Percentiles rank a stretch among this genome's conserved stretches.
phyloP scores from a whole-genome alignment of 2,329 filamentous ascomycete genomes.

The Cyphellophora europaea region DNA sequence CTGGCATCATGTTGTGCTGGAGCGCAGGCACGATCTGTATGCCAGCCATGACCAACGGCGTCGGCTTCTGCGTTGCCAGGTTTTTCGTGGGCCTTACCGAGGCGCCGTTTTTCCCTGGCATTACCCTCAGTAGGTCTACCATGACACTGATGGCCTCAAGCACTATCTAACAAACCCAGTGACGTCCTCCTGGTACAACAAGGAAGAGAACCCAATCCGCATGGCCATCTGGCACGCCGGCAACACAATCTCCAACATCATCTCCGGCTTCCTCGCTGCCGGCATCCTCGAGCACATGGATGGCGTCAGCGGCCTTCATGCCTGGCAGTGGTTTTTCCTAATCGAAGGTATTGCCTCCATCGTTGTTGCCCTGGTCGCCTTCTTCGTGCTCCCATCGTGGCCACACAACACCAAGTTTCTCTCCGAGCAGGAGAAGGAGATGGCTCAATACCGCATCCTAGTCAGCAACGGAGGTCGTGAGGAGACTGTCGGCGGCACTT shows the following conservation, averaged over 20 bases:
- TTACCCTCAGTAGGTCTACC: slow-evolving; percentile 11
- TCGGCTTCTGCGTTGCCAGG: slow-evolving; percentile 29
- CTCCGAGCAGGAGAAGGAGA: slow-evolving; percentile 27
- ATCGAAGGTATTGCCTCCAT: slow-evolving; percentile 56
- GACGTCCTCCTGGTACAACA: slow-evolving; percentile 40
- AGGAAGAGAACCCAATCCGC: slow-evolving; percentile 32
- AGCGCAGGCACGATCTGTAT: slow-evolving; percentile 25
- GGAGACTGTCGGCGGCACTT: slow-evolving; percentile 7
- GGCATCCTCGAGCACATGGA: slow-evolving; percentile 32
- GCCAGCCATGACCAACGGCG: slow-evolving; percentile 29
- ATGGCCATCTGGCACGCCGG: slow-evolving; percentile 40
- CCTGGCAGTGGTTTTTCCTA: slow-evolving; percentile 57
- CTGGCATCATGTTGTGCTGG: slow-evolving; percentile 23
- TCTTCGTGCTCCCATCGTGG: slow-evolving; percentile 37
- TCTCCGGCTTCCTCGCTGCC: slow-evolving; percentile 36
- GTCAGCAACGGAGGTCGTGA: slow-evolving; percentile 3
- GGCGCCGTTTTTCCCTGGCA: slow-evolving; percentile 48
- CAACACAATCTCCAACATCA: slow-evolving; percentile 37
- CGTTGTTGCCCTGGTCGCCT: slow-evolving; percentile 44
- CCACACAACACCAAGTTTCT: slow-evolving; percentile 33
- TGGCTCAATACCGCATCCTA: slow-evolving; percentile 9
- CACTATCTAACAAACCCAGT: slow-evolving; percentile 20
- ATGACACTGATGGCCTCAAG: background rate
- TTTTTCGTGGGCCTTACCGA: slow-evolving; percentile 41
- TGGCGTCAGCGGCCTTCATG: slow-evolving; percentile 27